phyloP scores from a whole-genome alignment of 345 rosid genomes.

The Abelmoschus esculentus region DNA sequence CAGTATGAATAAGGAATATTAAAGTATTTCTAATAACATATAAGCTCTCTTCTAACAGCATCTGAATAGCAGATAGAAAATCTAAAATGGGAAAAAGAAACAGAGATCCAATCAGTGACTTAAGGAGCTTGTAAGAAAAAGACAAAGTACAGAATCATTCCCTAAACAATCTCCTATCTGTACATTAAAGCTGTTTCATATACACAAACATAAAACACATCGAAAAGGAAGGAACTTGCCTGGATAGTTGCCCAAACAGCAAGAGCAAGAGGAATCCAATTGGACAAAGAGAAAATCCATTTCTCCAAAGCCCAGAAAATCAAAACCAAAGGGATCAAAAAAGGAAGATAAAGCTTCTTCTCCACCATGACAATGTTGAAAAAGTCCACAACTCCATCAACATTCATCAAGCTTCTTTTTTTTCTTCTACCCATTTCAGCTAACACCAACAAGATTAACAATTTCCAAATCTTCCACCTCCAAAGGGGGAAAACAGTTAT shows the following conservation, averaged over 20 bases:
- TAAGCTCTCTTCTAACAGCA: neutral
- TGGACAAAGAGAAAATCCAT: constrained; percentile 84
- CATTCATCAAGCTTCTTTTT: constrained; percentile 33
- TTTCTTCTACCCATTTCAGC: constrained; percentile 41
- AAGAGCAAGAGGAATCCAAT: constrained; percentile 79
- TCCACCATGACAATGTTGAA: constrained; percentile 44
- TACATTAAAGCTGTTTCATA: neutral
- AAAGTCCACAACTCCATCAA: constrained; percentile 43
- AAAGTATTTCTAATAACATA: neutral
- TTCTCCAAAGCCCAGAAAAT: constrained; percentile 74
- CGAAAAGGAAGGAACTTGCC: constrained; percentile 27
- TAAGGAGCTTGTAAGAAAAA: neutral
- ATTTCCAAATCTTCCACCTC: neutral
- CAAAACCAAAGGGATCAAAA: constrained; percentile 54
- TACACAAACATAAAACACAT: neutral
- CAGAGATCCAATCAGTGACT: neutral
- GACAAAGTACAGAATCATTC: neutral
- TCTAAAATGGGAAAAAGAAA: neutral
- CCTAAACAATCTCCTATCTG: neutral
- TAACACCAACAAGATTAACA: neutral
- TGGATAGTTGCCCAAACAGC: constrained; percentile 91
- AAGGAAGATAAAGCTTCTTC: constrained; percentile 54
- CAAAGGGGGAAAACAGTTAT: neutral
- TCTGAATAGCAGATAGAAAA: neutral
- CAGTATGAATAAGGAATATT: too few relatives aligned